phyloP scores from a whole-genome alignment of 306 rosid species.

The peach (Prunus persica) region Prunus_persica_NCBIv2 NC_034015.1:18118501-18119000 shows the following conservation, averaged over 20 bases:
- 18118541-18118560: conserved; percentile 85
- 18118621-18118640: conserved; percentile 41
- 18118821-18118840: conserved; percentile 98
- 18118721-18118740: conserved; percentile 95
- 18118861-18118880: conserved; percentile 74
- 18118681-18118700: background rate
- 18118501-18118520: conserved; percentile 83
- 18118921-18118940: conserved; percentile 17
- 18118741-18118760: conserved; percentile 76
- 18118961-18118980: conserved; percentile 8
- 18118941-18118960: background rate
- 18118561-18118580: conserved; percentile 70
- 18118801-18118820: conserved; percentile 41
- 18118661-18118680: background rate
- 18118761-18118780: conserved; percentile 67
- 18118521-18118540: conserved; percentile 82
- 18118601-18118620: conserved; percentile 92
- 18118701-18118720: background rate
- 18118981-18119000: conserved; percentile 17
- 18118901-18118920: conserved; percentile 56
- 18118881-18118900: conserved; percentile 78
- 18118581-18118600: conserved; percentile 82
- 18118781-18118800: conserved; percentile 37
- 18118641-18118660: background rate
- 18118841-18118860: conserved; percentile 87